A percentile compares a stretch with the other conserved stretches of the same genome.
These are phyloP conservation scores for Candida verbasci DNA, from an alignment of 805 yeast genomes.

Conservation along the genomic window DNA sequence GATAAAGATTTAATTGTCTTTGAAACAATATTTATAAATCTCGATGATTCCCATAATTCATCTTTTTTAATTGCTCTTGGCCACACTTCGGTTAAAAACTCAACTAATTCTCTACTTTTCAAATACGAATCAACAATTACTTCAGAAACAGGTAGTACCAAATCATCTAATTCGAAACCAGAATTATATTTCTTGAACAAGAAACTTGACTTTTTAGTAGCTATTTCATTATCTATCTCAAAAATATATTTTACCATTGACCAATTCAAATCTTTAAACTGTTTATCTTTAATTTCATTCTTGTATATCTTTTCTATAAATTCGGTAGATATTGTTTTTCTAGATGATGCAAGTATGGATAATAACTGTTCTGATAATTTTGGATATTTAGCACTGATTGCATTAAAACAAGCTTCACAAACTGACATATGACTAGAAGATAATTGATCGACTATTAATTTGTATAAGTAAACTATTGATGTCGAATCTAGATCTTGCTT, in stretches of 20 bases:
- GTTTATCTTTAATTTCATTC: slow-evolving; percentile 19
- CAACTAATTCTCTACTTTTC: slow-evolving; percentile 53
- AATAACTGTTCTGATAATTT: slow-evolving; percentile 41
- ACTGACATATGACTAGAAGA: slow-evolving; percentile 29
- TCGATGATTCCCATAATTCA: slow-evolving; percentile 19
- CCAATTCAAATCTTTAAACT: slow-evolving; percentile 32
- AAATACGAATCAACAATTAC: slow-evolving; percentile 44
- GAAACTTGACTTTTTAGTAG: slow-evolving; percentile 37
- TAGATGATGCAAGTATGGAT: slow-evolving; percentile 42
- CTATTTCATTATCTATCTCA: slow-evolving; percentile 54
- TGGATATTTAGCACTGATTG: slow-evolving; percentile 36
- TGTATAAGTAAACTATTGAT: slow-evolving; percentile 18
- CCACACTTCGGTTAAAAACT: slow-evolving; percentile 47
- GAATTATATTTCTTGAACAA: slow-evolving; percentile 4
- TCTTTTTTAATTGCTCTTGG: slow-evolving; percentile 17
- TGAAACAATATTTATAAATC: slow-evolving; percentile 36
- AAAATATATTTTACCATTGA: slow-evolving; percentile 43
- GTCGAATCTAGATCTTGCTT: slow-evolving; percentile 6
- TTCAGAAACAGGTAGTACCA: slow-evolving; percentile 14
- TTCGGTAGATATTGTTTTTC: slow-evolving; percentile 49
- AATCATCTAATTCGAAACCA: slow-evolving; percentile 1
- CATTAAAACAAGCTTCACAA: slow-evolving; percentile 47
- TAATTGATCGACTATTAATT: slow-evolving; percentile 22
- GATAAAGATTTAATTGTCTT: slow-evolving; percentile 43
- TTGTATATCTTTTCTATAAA: slow-evolving; percentile 43